Conservation (phyloP, 345 rosid genomes). For the Trapa bicornis region DNA sequence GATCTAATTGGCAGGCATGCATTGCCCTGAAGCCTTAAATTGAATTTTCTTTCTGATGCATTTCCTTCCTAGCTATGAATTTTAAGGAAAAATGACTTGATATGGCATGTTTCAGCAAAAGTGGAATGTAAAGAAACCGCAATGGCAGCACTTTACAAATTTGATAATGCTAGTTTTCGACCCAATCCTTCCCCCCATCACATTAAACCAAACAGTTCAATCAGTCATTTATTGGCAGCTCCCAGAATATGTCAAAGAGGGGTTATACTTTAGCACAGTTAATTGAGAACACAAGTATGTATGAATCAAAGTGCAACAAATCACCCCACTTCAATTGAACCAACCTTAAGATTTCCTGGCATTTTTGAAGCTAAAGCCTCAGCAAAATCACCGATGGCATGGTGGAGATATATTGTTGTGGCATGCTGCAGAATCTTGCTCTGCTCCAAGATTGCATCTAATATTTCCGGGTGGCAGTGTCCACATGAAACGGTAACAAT, state of each 20-base stretch:
- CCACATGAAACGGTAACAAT: constrained; percentile 89
- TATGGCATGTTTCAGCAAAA: neutral
- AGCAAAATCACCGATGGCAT: constrained; percentile 74
- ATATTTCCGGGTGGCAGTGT: constrained; percentile 78
- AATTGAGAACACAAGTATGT: neutral
- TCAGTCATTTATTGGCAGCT: neutral
- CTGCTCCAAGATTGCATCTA: constrained; percentile 61
- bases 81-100: neutral
- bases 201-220: neutral
- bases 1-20: neutral
- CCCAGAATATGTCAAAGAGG: neutral
- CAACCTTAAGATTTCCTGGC: constrained; percentile 84
- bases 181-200: neutral
- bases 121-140: neutral
- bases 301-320: neutral
- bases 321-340: neutral
- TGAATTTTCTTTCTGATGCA: neutral
- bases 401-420: constrained; percentile 78
- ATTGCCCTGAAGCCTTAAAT: neutral
- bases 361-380: constrained; percentile 82
- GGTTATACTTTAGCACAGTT: neutral
- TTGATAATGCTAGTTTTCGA: neutral
- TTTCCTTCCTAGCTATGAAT: neutral
- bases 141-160: neutral
- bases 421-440: constrained; percentile 87